These are phyloP conservation scores for Tolypocladium capitatum DNA, from an alignment of 2,329 filamentous ascomycete species.

Conservation along the genomic window DNA sequence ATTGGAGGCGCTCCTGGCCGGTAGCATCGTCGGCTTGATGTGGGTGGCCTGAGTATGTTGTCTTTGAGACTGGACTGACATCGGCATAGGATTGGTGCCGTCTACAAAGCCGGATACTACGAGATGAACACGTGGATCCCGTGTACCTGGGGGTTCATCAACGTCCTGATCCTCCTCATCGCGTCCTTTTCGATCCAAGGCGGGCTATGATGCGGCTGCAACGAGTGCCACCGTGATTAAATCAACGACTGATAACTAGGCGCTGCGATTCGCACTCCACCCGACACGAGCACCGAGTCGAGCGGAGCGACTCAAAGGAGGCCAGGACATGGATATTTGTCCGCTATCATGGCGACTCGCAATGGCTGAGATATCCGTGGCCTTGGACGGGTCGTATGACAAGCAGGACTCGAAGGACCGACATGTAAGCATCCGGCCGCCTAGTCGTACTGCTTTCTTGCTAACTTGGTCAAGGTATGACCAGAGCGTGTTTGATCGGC, in stretches of 20 bases:
- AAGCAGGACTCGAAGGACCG: neutral
- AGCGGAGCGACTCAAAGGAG: neutral
- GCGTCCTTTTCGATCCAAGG: constrained; percentile 91
- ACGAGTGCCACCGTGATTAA: neutral
- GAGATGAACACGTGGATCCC: constrained; percentile 92
- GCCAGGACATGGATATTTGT: neutral
- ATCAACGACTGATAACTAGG: neutral
- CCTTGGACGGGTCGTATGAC: neutral
- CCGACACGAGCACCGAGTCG: neutral
- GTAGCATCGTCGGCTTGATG: constrained; percentile 71
- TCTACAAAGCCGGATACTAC: constrained; percentile 73
- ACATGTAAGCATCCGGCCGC: neutral
- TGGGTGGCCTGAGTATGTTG: constrained; percentile 17
- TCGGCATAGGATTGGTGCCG: constrained; percentile 53
- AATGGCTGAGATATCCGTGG: neutral
- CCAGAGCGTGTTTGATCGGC: neutral
- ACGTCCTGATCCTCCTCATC: constrained; percentile 67
- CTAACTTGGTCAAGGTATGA: neutral
- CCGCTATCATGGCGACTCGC: neutral
- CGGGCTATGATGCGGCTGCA: constrained; percentile 46
- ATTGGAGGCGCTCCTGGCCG: constrained; percentile 64
- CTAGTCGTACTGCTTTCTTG: neutral
- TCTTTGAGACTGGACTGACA: constrained; percentile 6
- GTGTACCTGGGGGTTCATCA: constrained; percentile 76
- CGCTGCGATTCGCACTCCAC: neutral